These are phyloP conservation scores for Actinidia chinensis DNA, from an alignment of 179 eudicot species.

Conservation along the genomic window DNA sequence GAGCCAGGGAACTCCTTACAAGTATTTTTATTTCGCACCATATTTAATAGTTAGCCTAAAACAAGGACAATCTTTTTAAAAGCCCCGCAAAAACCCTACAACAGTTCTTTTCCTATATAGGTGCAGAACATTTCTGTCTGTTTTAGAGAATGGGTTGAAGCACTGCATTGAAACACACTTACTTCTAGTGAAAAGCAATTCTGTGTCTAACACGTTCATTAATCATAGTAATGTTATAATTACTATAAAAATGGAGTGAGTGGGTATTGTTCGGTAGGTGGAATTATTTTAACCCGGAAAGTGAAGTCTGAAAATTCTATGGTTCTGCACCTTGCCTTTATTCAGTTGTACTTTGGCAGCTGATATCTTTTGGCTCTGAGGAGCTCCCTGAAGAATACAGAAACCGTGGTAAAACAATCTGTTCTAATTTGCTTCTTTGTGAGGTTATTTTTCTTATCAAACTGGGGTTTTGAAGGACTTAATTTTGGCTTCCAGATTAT, in stretches of 20 bases:
- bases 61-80: background rate
- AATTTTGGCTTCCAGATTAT: conserved; percentile 51
- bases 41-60: background rate
- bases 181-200: background rate
- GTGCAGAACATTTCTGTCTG: background rate
- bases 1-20: background rate
- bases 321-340: background rate
- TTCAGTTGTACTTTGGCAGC: conserved; percentile 90
- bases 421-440: background rate
- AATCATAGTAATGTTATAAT: background rate
- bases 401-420: conserved; percentile 48
- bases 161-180: background rate
- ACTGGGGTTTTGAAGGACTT: background rate
- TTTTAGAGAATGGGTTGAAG: background rate
- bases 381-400: conserved; percentile 83
- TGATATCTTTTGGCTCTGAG: conserved; percentile 90
- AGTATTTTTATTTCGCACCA: background rate
- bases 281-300: background rate
- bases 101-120: background rate
- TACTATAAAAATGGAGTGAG: background rate
- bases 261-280: background rate
- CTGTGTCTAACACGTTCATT: background rate
- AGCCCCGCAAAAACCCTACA: background rate
- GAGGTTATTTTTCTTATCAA: background rate
- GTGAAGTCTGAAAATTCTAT: background rate